phyloP scores from a whole-genome alignment of 192 early-diverging fungal species.

The Rhizophagus sp. region DNA sequence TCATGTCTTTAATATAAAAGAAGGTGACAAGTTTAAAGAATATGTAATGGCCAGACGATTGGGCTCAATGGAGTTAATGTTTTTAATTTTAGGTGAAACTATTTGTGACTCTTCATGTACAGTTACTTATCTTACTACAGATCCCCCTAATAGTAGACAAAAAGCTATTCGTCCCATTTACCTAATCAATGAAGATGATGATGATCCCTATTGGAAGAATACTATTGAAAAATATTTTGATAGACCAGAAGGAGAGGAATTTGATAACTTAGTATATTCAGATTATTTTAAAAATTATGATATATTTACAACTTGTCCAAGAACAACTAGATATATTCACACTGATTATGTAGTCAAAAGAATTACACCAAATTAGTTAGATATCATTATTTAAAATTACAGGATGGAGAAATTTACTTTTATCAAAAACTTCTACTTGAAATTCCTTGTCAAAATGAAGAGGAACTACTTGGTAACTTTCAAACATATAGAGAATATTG shows the following conservation, averaged over 20 bases:
- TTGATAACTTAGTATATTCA: neutral
- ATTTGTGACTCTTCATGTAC: neutral
- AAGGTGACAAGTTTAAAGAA: neutral
- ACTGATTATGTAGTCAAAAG: neutral
- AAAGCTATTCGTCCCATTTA: neutral
- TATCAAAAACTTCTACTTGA: neutral
- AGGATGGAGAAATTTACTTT: neutral
- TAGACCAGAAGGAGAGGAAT: neutral
- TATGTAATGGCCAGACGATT: neutral
- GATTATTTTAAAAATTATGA: neutral
- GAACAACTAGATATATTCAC: too few relatives aligned
- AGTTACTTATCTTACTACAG: neutral
- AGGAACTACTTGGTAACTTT: neutral
- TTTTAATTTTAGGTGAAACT: neutral
- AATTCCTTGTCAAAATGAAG: neutral
- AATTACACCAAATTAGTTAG: neutral
- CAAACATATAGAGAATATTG: neutral
- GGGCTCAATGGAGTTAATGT: neutral
- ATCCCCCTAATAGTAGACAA: neutral
- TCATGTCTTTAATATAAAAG: neutral
- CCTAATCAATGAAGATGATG: neutral
- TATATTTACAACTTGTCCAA: neutral
- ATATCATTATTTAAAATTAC: neutral
- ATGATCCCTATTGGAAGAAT: constrained; percentile 1
- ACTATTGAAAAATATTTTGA: constrained; percentile 2